Evolutionary conservation across 2,329 filamentous ascomycete genomes (phyloP), one percentile per base, ranked within the genome.

Genomic region (Calycina marina): DNA sequence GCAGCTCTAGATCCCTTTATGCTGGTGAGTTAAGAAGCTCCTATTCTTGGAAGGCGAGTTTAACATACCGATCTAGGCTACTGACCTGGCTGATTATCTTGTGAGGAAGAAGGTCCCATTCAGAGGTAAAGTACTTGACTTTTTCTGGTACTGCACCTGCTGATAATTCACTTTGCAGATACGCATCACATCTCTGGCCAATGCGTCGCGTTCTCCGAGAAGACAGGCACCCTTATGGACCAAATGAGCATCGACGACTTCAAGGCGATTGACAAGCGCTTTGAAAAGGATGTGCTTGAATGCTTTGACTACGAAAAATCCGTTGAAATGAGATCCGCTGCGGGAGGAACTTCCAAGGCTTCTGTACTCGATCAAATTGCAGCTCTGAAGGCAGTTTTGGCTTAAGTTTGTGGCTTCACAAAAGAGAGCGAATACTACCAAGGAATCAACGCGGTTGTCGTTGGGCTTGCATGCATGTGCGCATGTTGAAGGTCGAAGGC

Each of bases 261-360:
- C 32, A 64, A 78, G 58, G 62, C 56, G 4, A 68, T 92, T 3
- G 79, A 88, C 42, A 47, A 56, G 1, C 65, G 79, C 31, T 81
- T 92, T 41, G 74, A 69, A 17, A 65, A 74, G 37, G 82, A 90
- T 51, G 70, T 92, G 25, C 56, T 68, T 28, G 60, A 70, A 29
- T 70, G 71, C 25, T 79, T 93, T 50, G 69, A 92, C 57, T 93
- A 88, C 49, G 76, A 90, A 58, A 70, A 70, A 41, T 82, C 77
- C 37, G 81, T 93, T 5, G 83, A 93, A 65, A 67, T 78, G 61
- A 72, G 78, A 49, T 69, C 72, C 22, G 76, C 80, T 2, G 74
- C 73, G 43, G 84, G 83, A 14, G 82, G 83, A 15, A 90, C 81
- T 14, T 84, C 79, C 59, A 74, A 69, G 58, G 67, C 66, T 8